A percentile compares a stretch with the other conserved stretches of the same genome.
Conservation (phyloP, 306 rosid genomes). For the Crotalaria pallida region DNA sequence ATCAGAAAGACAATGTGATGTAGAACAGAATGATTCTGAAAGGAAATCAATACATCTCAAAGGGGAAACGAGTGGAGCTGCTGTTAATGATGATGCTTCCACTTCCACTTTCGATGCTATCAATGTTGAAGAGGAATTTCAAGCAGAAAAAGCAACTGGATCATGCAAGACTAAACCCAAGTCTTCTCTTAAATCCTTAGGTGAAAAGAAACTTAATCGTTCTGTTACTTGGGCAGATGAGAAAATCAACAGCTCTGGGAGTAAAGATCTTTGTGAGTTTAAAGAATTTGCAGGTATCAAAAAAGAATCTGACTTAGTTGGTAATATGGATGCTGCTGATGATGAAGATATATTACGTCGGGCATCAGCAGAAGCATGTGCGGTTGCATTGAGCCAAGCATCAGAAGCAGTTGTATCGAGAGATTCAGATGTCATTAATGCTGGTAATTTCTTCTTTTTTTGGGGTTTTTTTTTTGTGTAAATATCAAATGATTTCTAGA, state of each 20-base stretch:
- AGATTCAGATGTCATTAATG: constrained; percentile 46
- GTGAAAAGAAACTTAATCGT: constrained; percentile 51
- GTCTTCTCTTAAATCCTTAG: constrained; percentile 63
- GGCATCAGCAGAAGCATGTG: constrained; percentile 85
- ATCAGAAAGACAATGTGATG: constrained; percentile 34
- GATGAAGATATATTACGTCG: constrained; percentile 38
- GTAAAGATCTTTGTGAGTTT: constrained; percentile 45
- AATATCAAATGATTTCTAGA: constrained; percentile 11
- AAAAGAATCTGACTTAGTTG: constrained; percentile 13
- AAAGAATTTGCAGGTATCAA: constrained; percentile 36
- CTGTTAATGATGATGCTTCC: constrained; percentile 18
- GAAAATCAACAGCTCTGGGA: constrained; percentile 30
- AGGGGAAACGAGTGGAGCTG: constrained; percentile 29
- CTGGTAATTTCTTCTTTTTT: constrained; percentile 48
- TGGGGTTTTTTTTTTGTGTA: constrained; percentile 18
- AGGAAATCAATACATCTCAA: constrained; percentile 24
- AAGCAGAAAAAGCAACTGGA: constrained; percentile 30
- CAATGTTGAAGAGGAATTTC: constrained; percentile 31
- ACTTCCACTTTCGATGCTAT: constrained; percentile 24
- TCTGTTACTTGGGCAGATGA: constrained; percentile 92
- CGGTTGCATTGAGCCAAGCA: constrained; percentile 64
- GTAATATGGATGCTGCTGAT: constrained; percentile 9
- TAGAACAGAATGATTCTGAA: constrained; percentile 25
- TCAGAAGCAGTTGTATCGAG: constrained; percentile 69
- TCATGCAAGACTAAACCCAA: constrained; percentile 27